Conservation (phyloP, 768 basidiomycete genomes). For the Tylopilus rubrobrunneus region DNA sequence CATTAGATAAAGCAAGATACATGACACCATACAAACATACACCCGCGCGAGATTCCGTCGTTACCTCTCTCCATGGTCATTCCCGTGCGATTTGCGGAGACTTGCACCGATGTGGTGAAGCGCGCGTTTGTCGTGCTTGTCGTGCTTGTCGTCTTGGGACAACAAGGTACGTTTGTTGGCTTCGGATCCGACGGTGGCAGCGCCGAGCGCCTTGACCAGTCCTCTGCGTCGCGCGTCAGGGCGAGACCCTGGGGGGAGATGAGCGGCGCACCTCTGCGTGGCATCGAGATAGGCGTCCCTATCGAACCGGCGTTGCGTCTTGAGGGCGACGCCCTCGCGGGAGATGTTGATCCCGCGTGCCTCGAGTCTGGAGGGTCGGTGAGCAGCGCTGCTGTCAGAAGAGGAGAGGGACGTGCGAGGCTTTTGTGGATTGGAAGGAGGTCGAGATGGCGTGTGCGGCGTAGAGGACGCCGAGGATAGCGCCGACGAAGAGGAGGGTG, state of each 20-base stretch:
- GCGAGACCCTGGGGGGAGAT: too few relatives aligned
- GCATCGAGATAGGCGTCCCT: constrained; percentile 68
- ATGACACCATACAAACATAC: too few relatives aligned
- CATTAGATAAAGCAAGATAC: too few relatives aligned
- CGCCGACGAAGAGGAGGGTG: constrained; percentile 41
- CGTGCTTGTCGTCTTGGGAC: too few relatives aligned
- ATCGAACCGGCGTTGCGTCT: constrained; percentile 56
- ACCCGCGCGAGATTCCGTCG: too few relatives aligned
- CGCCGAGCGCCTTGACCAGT: too few relatives aligned
- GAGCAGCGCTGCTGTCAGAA: too few relatives aligned
- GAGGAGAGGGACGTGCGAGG: constrained; percentile 40
- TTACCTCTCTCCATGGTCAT: too few relatives aligned
- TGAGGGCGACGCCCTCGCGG: constrained; percentile 58
- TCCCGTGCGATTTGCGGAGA: too few relatives aligned
- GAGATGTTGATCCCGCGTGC: constrained; percentile 55
- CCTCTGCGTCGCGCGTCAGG: too few relatives aligned
- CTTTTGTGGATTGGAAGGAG: constrained; percentile 47
- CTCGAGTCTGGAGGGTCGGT: constrained; percentile 35
- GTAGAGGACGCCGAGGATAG: constrained; percentile 41
- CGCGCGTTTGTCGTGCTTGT: too few relatives aligned
- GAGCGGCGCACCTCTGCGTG: constrained; percentile 53
- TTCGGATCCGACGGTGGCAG: constrained; percentile 21
- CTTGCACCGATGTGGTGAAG: too few relatives aligned
- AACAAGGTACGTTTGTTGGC: neutral
- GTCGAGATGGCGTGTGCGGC: constrained; percentile 38